Percentiles rank a stretch among this genome's conserved stretches.
phyloP scores from a whole-genome alignment of 108 stramenopile species.

The Halocafeteria seosinensis region DNA sequence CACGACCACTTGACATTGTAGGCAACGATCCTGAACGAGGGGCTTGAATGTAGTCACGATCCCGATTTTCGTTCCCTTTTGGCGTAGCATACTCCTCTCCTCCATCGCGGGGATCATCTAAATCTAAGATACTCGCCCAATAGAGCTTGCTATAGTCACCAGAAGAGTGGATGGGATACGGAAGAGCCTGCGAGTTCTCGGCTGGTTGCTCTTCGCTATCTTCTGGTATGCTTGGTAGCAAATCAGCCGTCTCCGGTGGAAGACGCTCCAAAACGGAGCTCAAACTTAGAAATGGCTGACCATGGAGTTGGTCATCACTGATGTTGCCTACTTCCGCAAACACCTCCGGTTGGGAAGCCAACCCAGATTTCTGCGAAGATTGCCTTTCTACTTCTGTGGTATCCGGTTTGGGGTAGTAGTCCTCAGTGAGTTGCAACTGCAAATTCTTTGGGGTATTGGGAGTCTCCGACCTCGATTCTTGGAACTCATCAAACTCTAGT shows the following conservation, averaged over 20 bases:
- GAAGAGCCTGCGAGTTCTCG: background rate
- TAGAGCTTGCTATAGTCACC: no score
- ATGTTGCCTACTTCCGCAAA: background rate
- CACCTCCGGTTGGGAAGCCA: background rate
- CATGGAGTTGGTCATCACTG: background rate
- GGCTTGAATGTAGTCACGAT: background rate
- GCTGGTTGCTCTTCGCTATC: background rate
- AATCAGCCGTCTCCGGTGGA: background rate
- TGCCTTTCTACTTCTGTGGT: background rate
- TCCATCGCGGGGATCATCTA: background rate
- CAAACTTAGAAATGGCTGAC: no score
- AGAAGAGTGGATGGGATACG: background rate
- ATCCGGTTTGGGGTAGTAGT: background rate
- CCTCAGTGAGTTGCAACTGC: no score
- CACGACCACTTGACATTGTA: conserved; percentile 8
- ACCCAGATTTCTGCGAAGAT: background rate
- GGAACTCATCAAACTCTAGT: background rate
- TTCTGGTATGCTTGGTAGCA: background rate
- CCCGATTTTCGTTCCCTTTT: background rate
- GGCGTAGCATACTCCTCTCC: background rate
- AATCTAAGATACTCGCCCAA: no score
- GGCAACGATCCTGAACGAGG: background rate
- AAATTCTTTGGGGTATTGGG: background rate
- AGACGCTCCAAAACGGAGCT: no score
- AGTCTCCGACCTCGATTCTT: background rate